Evolutionary conservation across 148 eudicot genomes (phyloP).

Genomic region (Pharnaceum exiguum): DNA sequence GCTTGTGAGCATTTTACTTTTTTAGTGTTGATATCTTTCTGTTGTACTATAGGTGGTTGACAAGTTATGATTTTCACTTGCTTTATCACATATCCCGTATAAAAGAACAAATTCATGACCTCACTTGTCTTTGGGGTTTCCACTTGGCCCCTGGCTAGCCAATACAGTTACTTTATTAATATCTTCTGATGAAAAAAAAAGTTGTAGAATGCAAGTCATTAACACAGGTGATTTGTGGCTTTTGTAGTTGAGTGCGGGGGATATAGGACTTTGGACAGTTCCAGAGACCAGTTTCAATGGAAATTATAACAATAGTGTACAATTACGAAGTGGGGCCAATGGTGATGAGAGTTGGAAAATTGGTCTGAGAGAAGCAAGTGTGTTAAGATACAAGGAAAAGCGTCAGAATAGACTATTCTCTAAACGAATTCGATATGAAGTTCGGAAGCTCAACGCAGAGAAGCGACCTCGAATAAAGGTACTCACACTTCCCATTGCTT

Average conservation of each 20-base stretch:
- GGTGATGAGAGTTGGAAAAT: constrained; percentile 16
- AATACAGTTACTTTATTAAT: too few relatives aligned
- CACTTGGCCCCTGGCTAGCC: too few relatives aligned
- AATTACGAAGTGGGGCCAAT: background rate
- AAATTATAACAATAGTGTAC: constrained; percentile 5
- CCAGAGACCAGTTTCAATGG: constrained; percentile 22
- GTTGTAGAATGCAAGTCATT: too few relatives aligned
- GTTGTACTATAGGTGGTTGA: too few relatives aligned
- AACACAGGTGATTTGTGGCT: background rate
- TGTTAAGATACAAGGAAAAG: constrained; percentile 71
- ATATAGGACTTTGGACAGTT: constrained; percentile 32
- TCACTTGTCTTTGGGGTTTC: too few relatives aligned
- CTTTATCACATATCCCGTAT: too few relatives aligned
- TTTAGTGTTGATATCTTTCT: too few relatives aligned
- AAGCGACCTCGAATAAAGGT: constrained; percentile 79
- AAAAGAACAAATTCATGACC: too few relatives aligned
- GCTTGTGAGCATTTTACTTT: too few relatives aligned
- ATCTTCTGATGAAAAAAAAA: too few relatives aligned
- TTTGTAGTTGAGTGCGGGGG: constrained; percentile 10
- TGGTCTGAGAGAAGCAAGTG: constrained; percentile 55
- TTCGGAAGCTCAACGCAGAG: constrained; percentile 69
- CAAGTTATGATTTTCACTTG: too few relatives aligned
- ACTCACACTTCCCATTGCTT: background rate
- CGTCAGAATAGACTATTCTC: constrained; percentile 67
- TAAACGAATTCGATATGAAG: constrained; percentile 61